A percentile compares a stretch with the other conserved stretches of the same genome.
Evolutionary conservation across 1,139 yeast genomes (phyloP).

Genomic region (Martiniozyma asiatica): DNA sequence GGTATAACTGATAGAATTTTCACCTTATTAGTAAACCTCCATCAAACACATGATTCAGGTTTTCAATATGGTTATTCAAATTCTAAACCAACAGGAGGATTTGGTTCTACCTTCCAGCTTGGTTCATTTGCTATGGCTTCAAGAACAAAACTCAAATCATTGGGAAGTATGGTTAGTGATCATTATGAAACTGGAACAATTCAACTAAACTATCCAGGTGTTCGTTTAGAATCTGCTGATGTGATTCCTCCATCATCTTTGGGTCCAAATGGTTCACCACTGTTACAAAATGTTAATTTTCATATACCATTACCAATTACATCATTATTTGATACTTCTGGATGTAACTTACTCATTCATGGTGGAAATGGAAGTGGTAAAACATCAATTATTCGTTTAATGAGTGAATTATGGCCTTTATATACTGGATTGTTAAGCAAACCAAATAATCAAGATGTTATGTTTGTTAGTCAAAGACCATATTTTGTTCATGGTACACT

Average conservation of each 20-base stretch:
- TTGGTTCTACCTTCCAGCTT: slow-evolving; percentile 28
- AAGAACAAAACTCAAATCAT: no score
- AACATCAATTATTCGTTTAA: slow-evolving; percentile 70
- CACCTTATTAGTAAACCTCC: slow-evolving; percentile 60
- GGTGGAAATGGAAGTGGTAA: slow-evolving; percentile 91
- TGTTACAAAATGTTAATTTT: slow-evolving; percentile 53
- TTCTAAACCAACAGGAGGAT: slow-evolving; percentile 14
- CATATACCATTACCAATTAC: no score
- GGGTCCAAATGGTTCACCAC: slow-evolving; percentile 42
- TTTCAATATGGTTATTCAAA: slow-evolving; percentile 44
- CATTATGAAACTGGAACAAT: slow-evolving; percentile 47
- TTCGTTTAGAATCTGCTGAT: slow-evolving; percentile 74
- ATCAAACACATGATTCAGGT: slow-evolving; percentile 65
- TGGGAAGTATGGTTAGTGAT: slow-evolving; percentile 6
- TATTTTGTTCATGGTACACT: slow-evolving; percentile 69
- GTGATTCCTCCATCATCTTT: slow-evolving; percentile 61
- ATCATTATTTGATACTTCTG: no score
- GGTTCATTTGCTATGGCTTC: slow-evolving; percentile 20
- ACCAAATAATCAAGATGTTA: slow-evolving; percentile 61
- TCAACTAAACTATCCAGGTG: slow-evolving; percentile 67
- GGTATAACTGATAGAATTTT: slow-evolving; percentile 87
- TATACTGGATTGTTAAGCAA: slow-evolving; percentile 73
- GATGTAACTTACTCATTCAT: slow-evolving; percentile 65
- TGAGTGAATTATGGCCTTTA: slow-evolving; percentile 89
- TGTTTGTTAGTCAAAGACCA: slow-evolving; percentile 73